Conservation (phyloP, 1,284 basidiomycete genomes). For the Irpex lacteus region DNA sequence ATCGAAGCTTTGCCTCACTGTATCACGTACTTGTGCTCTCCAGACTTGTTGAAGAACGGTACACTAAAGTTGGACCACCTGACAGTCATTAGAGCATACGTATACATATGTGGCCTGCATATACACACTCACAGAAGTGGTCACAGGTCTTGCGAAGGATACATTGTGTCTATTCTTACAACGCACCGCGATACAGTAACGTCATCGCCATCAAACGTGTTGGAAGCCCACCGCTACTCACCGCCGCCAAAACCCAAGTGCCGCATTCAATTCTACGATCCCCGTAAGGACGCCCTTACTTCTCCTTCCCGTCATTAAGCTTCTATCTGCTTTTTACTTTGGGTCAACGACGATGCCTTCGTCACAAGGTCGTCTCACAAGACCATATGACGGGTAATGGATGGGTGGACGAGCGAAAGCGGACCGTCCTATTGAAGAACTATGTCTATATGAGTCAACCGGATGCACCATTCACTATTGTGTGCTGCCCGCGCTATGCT, state of each 20-base stretch:
- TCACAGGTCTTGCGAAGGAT: background rate
- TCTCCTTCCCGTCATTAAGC: background rate
- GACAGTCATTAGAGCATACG: too few species aligned
- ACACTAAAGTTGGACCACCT: too few species aligned
- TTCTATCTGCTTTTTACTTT: background rate
- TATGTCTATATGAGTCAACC: background rate
- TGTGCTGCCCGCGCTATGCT: background rate
- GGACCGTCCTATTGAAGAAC: background rate
- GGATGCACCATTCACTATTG: background rate
- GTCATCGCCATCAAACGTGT: background rate
- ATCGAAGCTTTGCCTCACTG: too few species aligned
- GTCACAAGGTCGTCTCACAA: background rate
- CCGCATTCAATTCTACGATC: background rate
- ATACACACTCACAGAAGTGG: background rate
- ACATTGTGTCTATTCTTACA: background rate
- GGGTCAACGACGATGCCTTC: background rate
- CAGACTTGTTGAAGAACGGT: too few species aligned
- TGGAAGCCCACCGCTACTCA: background rate
- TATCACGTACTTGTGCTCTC: too few species aligned
- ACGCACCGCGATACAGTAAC: background rate
- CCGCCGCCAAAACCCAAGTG: background rate
- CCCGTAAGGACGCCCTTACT: background rate
- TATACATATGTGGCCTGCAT: too few species aligned
- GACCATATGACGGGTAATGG: background rate
- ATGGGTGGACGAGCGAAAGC: background rate